Percentiles rank a stretch among this genome's conserved stretches.
Conservation (phyloP, 129 eudicot species). For the Cynara cardunculus region DNA sequence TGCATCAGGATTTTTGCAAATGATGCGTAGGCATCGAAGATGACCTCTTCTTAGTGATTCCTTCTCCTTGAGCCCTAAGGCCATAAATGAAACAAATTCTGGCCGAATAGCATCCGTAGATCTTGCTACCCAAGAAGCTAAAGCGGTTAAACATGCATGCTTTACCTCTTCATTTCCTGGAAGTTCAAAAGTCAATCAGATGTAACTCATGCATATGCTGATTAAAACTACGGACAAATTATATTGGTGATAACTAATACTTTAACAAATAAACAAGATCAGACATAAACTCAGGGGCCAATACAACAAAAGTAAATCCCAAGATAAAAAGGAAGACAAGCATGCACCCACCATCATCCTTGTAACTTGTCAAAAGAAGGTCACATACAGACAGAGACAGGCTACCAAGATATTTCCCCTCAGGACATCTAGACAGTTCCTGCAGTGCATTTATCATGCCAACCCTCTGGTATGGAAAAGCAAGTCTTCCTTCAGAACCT, state of each 20-base stretch:
- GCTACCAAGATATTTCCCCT: slow-evolving; percentile 61
- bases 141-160: slow-evolving; percentile 70
- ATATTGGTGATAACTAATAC: not conserved
- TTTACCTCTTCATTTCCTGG: slow-evolving; percentile 98
- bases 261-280: not conserved
- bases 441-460: slow-evolving; percentile 81
- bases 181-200: slow-evolving; percentile 15
- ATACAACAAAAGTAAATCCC: not conserved
- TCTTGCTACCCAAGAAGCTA: slow-evolving; percentile 80
- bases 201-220: not conserved
- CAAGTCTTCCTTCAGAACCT: slow-evolving; percentile 98
- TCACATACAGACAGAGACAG: slow-evolving; percentile 53
- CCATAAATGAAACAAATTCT: slow-evolving; percentile 58
- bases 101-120: slow-evolving; percentile 59
- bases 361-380: slow-evolving; percentile 71
- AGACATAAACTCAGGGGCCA: not conserved
- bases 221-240: not conserved
- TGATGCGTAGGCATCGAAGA: slow-evolving; percentile 67
- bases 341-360: slow-evolving; percentile 73
- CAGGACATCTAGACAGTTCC: slow-evolving; percentile 70
- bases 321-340: not conserved
- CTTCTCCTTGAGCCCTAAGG: slow-evolving; percentile 93
- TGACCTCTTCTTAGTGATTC: slow-evolving; percentile 81
- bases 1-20: slow-evolving; percentile 74
- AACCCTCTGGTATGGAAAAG: slow-evolving; percentile 96